These are phyloP conservation scores for Brassica napus DNA, from an alignment of 345 rosid genomes.

Conservation along the genomic window DNA sequence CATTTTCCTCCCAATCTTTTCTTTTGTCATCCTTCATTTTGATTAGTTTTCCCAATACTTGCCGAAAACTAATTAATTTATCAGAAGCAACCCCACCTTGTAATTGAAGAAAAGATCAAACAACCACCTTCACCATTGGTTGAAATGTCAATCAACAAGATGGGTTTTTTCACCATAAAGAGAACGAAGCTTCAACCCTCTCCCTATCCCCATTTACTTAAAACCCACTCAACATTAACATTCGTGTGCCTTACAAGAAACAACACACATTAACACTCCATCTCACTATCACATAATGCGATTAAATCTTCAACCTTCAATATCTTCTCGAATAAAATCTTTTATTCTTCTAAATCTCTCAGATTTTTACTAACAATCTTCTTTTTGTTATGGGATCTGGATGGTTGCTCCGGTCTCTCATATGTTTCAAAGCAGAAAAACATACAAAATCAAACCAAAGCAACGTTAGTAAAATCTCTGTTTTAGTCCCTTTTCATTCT, in stretches of 20 bases:
- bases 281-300: background rate
- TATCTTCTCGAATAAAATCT: background rate
- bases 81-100: conserved; percentile 17
- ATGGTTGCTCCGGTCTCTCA: conserved; percentile 51
- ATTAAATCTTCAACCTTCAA: background rate
- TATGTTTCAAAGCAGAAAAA: conserved; percentile 48
- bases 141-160: conserved; percentile 37
- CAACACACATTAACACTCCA: conserved; percentile 8
- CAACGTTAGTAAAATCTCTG: conserved; percentile 45
- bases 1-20: background rate
- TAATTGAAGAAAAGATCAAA: conserved; percentile 32
- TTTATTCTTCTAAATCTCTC: background rate
- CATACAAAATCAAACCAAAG: conserved; percentile 45
- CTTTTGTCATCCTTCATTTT: background rate
- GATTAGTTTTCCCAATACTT: background rate
- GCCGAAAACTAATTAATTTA: background rate
- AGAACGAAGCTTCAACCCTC: conserved; percentile 37
- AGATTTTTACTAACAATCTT: background rate
- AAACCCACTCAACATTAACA: conserved; percentile 27
- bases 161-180: conserved; percentile 32
- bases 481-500: background rate
- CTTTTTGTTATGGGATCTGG: conserved; percentile 57
- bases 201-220: conserved; percentile 20
- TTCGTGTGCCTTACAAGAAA: conserved; percentile 35
- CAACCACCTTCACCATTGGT: conserved; percentile 26